These are phyloP conservation scores for Ascoidea rubescens DNA, from an alignment of 805 yeast species.

Conservation along the genomic window DNA sequence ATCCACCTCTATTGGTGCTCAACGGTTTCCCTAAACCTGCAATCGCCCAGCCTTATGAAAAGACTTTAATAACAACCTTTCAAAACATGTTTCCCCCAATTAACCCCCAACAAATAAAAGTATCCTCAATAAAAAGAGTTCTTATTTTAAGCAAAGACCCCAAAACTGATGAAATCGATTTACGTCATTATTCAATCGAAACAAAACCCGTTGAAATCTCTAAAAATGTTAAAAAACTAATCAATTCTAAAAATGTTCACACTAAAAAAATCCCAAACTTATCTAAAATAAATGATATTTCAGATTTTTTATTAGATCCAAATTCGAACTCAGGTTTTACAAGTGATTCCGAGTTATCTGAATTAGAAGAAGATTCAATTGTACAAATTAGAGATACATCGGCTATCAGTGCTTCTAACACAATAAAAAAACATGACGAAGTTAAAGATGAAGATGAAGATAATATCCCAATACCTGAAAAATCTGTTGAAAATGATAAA, in stretches of 20 bases:
- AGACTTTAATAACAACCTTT: constrained; percentile 74
- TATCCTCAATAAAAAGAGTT: constrained; percentile 69
- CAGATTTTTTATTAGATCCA: constrained; percentile 75
- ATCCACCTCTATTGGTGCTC: constrained; percentile 85
- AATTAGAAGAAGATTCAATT: constrained; percentile 81
- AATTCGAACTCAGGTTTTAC: constrained; percentile 67
- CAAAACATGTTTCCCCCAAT: constrained; percentile 95
- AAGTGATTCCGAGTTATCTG: constrained; percentile 87
- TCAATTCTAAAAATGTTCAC: constrained; percentile 43
- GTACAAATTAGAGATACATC: constrained; percentile 38
- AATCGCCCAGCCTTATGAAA: constrained; percentile 57
- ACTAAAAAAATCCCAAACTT: constrained; percentile 61
- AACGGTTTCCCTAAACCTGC: constrained; percentile 67
- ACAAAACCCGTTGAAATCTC: constrained; percentile 75
- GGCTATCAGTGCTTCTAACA: constrained; percentile 12
- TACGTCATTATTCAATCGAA: constrained; percentile 82
- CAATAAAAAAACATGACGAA: constrained; percentile 15
- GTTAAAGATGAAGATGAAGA: constrained; percentile 13
- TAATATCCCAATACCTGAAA: constrained; percentile 12
- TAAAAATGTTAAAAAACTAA: constrained; percentile 55
- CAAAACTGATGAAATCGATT: constrained; percentile 59
- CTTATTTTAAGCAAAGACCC: constrained; percentile 64
- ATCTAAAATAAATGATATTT: constrained; percentile 53
- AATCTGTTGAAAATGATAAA: constrained; percentile 13
- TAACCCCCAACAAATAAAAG: constrained; percentile 69